Percentiles rank a stretch among this genome's conserved stretches.
Conservation (phyloP, 768 basidiomycete species). For the Agrocybe chaxingu region DNA sequence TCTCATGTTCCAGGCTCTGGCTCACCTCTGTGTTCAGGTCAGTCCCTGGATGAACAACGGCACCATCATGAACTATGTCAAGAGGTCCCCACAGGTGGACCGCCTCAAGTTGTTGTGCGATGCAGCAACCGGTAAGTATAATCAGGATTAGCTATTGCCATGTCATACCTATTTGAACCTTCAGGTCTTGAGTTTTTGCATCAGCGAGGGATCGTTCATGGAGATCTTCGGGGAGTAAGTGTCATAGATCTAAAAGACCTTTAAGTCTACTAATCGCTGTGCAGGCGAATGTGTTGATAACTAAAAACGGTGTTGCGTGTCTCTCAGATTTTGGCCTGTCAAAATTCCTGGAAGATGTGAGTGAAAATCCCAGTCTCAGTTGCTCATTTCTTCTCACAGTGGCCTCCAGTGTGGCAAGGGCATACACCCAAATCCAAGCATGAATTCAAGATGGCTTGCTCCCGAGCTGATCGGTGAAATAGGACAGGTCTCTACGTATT, state of each 20-base stretch:
- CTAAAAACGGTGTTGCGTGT: constrained; percentile 31
- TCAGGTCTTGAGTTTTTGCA: constrained; percentile 42
- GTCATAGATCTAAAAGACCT: not conserved
- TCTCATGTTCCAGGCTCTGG: not conserved
- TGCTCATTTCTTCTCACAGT: not conserved
- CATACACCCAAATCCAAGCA: constrained; percentile 19
- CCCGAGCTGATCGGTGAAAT: constrained; percentile 34
- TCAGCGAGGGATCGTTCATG: constrained; percentile 33
- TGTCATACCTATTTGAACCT: not conserved
- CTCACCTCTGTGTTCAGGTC: constrained; percentile 26
- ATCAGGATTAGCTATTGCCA: not conserved
- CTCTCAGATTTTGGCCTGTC: constrained; percentile 47
- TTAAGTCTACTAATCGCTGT: not conserved
- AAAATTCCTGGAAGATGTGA: constrained; percentile 34
- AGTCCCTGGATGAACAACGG: constrained; percentile 45
- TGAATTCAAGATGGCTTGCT: constrained; percentile 38
- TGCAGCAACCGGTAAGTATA: constrained; percentile 31
- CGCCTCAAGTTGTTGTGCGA: constrained; percentile 35
- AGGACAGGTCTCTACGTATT: constrained; percentile 29
- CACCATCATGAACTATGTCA: constrained; percentile 33
- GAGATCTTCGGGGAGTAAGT: constrained; percentile 39
- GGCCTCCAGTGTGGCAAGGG: constrained; percentile 24
- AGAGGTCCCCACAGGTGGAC: constrained; percentile 26
- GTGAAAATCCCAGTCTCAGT: constrained; percentile 1
- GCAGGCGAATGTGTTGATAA: constrained; percentile 45